A percentile compares a stretch with the other conserved stretches of the same genome.
Conservation (phyloP, 2,329 filamentous ascomycete genomes). For the Pseudocercospora vitis region DNA sequence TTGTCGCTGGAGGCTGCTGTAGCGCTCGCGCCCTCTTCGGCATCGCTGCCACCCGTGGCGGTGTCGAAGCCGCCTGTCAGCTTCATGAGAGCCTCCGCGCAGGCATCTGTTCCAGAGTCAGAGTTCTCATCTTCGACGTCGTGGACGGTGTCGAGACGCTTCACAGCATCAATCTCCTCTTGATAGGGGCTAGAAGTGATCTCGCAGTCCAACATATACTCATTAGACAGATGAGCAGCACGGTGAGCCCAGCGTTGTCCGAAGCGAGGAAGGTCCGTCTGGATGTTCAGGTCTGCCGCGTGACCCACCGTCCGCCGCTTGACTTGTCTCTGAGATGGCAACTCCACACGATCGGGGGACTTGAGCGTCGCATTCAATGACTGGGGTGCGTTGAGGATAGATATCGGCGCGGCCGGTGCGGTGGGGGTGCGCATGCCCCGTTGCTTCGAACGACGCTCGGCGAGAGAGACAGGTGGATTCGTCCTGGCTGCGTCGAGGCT, state of each 20-base stretch:
- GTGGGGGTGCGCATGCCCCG: constrained; percentile 15
- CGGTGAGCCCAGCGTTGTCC: constrained; percentile 28
- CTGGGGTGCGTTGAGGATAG: not conserved
- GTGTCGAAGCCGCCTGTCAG: constrained; percentile 25
- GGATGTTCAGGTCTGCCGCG: not conserved
- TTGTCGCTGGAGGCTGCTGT: constrained; percentile 11
- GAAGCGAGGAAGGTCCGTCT: constrained; percentile 21
- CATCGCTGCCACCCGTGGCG: constrained; percentile 1
- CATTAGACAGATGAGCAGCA: constrained; percentile 28
- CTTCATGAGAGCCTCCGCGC: constrained; percentile 30
- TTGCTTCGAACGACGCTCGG: constrained; percentile 15
- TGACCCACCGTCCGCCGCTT: constrained; percentile 9
- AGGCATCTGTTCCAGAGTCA: constrained; percentile 17
- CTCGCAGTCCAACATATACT: constrained; percentile 31
- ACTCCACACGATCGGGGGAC: not conserved
- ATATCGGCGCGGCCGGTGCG: constrained; percentile 2
- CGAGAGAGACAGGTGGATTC: constrained; percentile 2
- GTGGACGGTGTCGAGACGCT: constrained; percentile 33
- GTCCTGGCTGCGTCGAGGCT: not conserved
- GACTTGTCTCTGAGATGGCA: constrained; percentile 1
- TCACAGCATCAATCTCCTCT: constrained; percentile 24
- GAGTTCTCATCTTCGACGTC: constrained; percentile 22
- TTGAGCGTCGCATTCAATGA: constrained; percentile 4
- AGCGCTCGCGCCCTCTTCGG: not conserved
- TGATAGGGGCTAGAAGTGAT: constrained; percentile 28